phyloP scores from a whole-genome alignment of 345 rosid species.

The Eucalyptus marginata region DNA sequence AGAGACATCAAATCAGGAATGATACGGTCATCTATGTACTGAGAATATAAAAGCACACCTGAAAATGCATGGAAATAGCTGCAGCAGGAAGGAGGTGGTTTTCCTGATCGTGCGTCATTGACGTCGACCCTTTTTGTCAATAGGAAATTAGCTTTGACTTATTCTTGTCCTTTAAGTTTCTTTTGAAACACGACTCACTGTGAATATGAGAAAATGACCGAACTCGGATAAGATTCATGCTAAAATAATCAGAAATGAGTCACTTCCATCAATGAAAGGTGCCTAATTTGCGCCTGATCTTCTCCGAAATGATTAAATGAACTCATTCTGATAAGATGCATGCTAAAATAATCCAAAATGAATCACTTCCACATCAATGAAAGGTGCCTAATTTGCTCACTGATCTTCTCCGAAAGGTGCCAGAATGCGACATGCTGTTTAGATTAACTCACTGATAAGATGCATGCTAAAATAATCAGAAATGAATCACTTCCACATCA shows the following conservation, averaged over 20 bases:
- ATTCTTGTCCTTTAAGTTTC: neutral
- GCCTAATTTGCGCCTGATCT: neutral
- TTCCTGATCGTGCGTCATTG: neutral
- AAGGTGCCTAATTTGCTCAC: neutral
- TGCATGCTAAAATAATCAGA: neutral
- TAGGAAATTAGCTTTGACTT: neutral
- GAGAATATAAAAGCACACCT: neutral
- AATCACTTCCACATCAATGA: neutral
- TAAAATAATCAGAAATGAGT: neutral
- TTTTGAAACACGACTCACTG: neutral
- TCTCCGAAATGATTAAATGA: neutral
- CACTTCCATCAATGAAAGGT: neutral
- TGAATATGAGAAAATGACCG: neutral
- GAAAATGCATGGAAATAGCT: neutral
- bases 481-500: neutral
- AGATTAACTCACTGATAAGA: neutral
- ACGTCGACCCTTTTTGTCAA: neutral
- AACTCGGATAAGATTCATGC: neutral
- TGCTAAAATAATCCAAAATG: neutral
- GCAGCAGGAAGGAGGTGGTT: neutral
- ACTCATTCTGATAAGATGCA: neutral
- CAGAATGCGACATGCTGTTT: neutral
- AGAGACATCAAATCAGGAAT: neutral
- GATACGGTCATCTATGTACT: neutral
- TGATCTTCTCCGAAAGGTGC: neutral